Evolutionary conservation across 75 land plant genomes (phyloP).

Genomic region (Cupressus sempervirens): DNA sequence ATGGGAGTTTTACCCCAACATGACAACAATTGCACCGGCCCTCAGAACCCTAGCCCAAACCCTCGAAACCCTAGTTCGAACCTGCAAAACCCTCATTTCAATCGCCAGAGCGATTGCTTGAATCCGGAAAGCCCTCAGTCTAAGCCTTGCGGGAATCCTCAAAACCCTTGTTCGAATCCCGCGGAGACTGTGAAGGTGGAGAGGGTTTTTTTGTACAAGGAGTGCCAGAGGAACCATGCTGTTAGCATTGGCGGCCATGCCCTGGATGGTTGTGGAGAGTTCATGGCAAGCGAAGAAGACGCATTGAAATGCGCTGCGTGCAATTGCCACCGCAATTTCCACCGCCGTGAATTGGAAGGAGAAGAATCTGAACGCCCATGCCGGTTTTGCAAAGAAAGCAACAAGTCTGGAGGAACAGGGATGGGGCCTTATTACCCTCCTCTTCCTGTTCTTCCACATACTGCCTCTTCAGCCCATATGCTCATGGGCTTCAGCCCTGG

Average conservation of each 20-base stretch:
- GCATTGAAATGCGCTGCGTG: constrained; percentile 77
- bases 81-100: not conserved
- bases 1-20: not conserved
- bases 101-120: not conserved
- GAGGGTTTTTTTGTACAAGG: constrained; percentile 20
- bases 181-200: not conserved
- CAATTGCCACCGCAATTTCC: constrained; percentile 70
- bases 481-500: constrained; percentile 19
- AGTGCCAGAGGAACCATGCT: constrained; percentile 67
- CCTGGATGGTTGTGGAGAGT: constrained; percentile 74
- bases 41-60: not conserved
- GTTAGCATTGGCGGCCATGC: constrained; percentile 65
- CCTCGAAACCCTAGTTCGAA: not conserved
- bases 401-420: not conserved
- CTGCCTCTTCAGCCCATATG: constrained; percentile 16
- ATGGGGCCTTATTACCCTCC: not conserved
- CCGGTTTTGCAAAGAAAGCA: not conserved
- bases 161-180: not conserved
- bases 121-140: not conserved
- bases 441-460: constrained; percentile 4
- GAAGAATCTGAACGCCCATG: not conserved
- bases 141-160: not conserved
- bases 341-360: constrained; percentile 30
- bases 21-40: not conserved
- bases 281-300: constrained; percentile 45